Conservation (phyloP, 352 stramenopile species). For the Globisporangium abappressorium region DNA sequence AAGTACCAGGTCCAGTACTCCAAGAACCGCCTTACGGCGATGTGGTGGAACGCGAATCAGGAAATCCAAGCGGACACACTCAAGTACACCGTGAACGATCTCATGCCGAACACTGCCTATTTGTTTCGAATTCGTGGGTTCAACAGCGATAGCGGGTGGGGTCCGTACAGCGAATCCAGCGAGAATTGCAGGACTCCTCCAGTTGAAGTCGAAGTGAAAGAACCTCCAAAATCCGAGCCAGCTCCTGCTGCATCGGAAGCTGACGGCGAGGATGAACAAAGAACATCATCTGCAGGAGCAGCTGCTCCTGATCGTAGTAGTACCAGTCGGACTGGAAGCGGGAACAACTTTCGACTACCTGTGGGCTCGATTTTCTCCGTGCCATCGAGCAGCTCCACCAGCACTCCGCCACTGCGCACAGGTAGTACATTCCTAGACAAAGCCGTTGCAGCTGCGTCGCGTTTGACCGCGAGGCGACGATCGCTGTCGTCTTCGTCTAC, state of each 20-base stretch:
- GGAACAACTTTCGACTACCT: constrained; percentile 18
- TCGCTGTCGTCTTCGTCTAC: constrained; percentile 41
- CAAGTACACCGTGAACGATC: constrained; percentile 50
- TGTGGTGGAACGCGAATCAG: constrained; percentile 78
- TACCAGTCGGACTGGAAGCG: constrained; percentile 19
- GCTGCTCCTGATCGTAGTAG: background rate
- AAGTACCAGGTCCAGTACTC: constrained; percentile 84
- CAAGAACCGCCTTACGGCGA: constrained; percentile 73
- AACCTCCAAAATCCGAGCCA: constrained; percentile 7
- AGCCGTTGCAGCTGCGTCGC: constrained; percentile 59
- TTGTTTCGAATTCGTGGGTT: constrained; percentile 69
- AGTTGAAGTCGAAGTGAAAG: constrained; percentile 12
- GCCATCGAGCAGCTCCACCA: constrained; percentile 8
- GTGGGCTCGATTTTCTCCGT: constrained; percentile 13
- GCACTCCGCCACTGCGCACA: constrained; percentile 38
- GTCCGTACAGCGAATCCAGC: constrained; percentile 71
- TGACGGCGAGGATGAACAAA: constrained; percentile 7
- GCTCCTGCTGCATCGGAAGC: background rate
- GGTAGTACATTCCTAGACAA: constrained; percentile 73
- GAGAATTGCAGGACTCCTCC: constrained; percentile 52
- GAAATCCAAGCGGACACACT: constrained; percentile 57
- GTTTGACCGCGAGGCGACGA: constrained; percentile 30
- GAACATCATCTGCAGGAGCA: background rate
- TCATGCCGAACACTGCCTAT: constrained; percentile 61
- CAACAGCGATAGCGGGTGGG: constrained; percentile 54